These are phyloP conservation scores for Hawksworthiomyces lignivorus DNA, from an alignment of 2,329 filamentous ascomycete species.

Conservation along the genomic window DNA sequence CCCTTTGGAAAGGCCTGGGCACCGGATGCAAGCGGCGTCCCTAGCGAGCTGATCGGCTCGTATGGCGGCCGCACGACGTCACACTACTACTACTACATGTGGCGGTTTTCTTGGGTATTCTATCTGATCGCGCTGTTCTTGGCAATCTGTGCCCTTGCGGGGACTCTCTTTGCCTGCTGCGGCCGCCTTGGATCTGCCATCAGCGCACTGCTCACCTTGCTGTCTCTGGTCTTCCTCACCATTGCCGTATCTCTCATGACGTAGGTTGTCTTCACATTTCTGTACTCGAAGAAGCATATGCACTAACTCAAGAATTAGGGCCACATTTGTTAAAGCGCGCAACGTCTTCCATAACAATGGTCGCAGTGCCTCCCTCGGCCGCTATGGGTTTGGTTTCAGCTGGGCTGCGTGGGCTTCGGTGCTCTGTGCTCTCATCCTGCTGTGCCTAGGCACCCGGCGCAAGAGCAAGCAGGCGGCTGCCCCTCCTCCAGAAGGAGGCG, in stretches of 20 bases:
- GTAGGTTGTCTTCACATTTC: conserved; percentile 52
- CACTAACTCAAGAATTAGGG: conserved; percentile 27
- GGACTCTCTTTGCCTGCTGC: conserved; percentile 61
- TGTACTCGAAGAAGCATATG: too few relatives aligned
- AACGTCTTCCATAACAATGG: conserved; percentile 52
- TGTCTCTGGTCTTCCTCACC: conserved; percentile 63
- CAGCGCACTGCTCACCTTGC: conserved; percentile 46
- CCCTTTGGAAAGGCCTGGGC: conserved; percentile 67
- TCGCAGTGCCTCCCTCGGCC: conserved; percentile 53
- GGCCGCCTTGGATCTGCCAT: conserved; percentile 63
- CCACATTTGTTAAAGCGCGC: conserved; percentile 61
- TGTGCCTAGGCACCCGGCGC: conserved; percentile 52
- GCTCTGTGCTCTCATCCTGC: conserved; percentile 58
- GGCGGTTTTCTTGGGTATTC: conserved; percentile 89
- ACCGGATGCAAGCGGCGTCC: conserved; percentile 35
- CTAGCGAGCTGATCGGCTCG: conserved; percentile 39
- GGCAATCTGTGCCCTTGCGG: conserved; percentile 57
- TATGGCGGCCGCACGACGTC: conserved; percentile 50
- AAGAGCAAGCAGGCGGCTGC: background rate
- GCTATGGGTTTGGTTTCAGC: conserved; percentile 66
- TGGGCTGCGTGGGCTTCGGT: conserved; percentile 65
- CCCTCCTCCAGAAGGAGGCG: too few relatives aligned
- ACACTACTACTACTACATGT: conserved; percentile 67
- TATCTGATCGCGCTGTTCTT: conserved; percentile 81
- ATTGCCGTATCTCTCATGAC: conserved; percentile 67